A percentile compares a stretch with the other conserved stretches of the same genome.
These are phyloP conservation scores for Wolfiporia cocos DNA, from an alignment of 1,284 basidiomycete species.

Conservation along the genomic window DNA sequence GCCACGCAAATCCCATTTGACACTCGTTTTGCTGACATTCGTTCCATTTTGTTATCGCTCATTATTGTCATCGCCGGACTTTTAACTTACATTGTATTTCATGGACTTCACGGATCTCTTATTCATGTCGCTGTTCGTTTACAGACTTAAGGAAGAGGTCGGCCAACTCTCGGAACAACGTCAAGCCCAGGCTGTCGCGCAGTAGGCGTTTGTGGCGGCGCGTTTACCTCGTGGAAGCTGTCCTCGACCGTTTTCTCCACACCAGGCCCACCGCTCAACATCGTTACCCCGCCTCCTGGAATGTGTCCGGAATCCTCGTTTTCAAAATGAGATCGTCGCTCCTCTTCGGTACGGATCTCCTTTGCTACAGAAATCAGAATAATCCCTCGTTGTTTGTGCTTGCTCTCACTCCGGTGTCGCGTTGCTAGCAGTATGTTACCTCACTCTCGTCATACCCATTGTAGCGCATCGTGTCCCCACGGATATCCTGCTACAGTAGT, in stretches of 20 bases:
- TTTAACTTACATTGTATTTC: slow-evolving; percentile 41
- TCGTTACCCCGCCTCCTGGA: slow-evolving; percentile 14
- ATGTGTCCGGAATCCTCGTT: slow-evolving; percentile 10
- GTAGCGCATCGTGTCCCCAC: slow-evolving; percentile 10
- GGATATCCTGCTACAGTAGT: not conserved
- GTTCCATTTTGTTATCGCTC: slow-evolving; percentile 8
- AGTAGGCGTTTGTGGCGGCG: slow-evolving; percentile 2
- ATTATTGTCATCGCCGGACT: not conserved
- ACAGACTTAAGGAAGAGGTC: slow-evolving; percentile 63
- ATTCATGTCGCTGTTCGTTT: slow-evolving; percentile 17
- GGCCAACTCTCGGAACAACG: slow-evolving; percentile 39
- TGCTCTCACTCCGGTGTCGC: too few species aligned
- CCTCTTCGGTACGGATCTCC: slow-evolving; percentile 3
- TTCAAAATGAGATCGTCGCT: slow-evolving; percentile 6
- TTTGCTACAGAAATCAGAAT: slow-evolving; percentile 1
- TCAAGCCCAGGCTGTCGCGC: slow-evolving; percentile 25
- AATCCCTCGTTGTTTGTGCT: too few species aligned
- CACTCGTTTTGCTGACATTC: slow-evolving; percentile 18
- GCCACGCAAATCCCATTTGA: slow-evolving; percentile 4
- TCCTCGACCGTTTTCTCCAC: slow-evolving; percentile 6
- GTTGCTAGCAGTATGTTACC: not conserved
- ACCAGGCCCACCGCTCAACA: slow-evolving; percentile 8
- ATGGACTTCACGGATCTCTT: slow-evolving; percentile 14
- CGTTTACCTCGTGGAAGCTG: slow-evolving; percentile 13
- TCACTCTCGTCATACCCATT: slow-evolving; percentile 16